phyloP scores from a whole-genome alignment of 1,284 basidiomycete genomes.

The Sporisorium graminicola region DNA sequence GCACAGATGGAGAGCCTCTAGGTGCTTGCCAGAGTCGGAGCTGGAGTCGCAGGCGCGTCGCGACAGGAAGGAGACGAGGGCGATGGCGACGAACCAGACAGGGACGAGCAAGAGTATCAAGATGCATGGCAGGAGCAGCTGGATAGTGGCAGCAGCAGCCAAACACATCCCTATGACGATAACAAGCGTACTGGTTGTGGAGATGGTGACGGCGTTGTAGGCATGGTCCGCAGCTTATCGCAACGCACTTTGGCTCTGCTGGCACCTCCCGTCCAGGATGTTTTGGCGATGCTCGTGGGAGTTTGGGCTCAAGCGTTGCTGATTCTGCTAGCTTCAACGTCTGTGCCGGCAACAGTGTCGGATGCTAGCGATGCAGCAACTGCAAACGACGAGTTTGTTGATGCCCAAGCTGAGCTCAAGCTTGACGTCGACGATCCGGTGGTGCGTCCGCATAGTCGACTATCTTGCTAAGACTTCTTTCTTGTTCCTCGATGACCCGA shows the following conservation, averaged over 20 bases:
- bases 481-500: not conserved
- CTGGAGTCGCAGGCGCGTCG: not conserved
- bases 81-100: constrained; percentile 2
- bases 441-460: not conserved
- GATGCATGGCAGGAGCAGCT: constrained; percentile 14
- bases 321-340: constrained; percentile 9
- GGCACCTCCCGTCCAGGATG: constrained; percentile 14
- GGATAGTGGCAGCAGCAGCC: too few species aligned
- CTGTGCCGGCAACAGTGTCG: not conserved
- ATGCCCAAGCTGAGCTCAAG: constrained; percentile 12
- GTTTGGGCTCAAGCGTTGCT: constrained; percentile 37
- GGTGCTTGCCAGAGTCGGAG: constrained; percentile 35
- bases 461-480: not conserved
- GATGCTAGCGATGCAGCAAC: not conserved
- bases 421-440: constrained; percentile 4
- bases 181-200: not conserved
- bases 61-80: not conserved
- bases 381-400: constrained; percentile 2
- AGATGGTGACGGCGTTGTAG: constrained; percentile 4
- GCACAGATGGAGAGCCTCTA: constrained; percentile 83
- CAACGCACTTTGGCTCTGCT: constrained; percentile 21
- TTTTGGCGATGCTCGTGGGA: constrained; percentile 23
- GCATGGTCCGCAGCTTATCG: constrained; percentile 31
- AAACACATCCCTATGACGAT: not conserved
- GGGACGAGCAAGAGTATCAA: constrained; percentile 12